A percentile compares a stretch with the other conserved stretches of the same genome.
Evolutionary conservation across 1,284 basidiomycete genomes (phyloP).

Genomic region (Ganoderma sinense): DNA sequence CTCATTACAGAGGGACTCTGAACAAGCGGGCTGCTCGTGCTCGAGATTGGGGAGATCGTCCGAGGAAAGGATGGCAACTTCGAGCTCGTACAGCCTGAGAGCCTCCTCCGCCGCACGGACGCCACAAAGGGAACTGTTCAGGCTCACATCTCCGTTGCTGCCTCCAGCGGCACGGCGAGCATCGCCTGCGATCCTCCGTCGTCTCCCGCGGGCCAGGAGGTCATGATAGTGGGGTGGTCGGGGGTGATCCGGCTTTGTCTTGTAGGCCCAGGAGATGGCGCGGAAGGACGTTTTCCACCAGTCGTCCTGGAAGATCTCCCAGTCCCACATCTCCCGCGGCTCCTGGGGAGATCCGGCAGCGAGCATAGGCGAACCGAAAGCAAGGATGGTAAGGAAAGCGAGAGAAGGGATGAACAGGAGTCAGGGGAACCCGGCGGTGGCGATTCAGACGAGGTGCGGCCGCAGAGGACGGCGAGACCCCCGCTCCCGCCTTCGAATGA

Average conservation of each 20-base stretch:
- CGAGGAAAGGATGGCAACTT: constrained; percentile 34
- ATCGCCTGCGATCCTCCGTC: constrained; percentile 21
- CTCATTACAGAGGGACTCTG: constrained; percentile 11
- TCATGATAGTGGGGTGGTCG: constrained; percentile 40
- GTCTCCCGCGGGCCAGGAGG: constrained; percentile 29
- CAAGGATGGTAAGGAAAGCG: neutral
- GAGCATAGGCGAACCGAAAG: constrained; percentile 12
- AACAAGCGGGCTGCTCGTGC: constrained; percentile 12
- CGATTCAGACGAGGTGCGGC: constrained; percentile 5
- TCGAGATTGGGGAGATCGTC: constrained; percentile 10
- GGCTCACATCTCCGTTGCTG: constrained; percentile 31
- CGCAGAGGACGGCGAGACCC: constrained; percentile 9
- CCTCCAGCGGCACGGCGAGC: constrained; percentile 13
- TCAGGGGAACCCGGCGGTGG: constrained; percentile 23
- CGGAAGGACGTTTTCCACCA: constrained; percentile 38
- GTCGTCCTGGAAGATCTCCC: constrained; percentile 32
- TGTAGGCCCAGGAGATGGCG: constrained; percentile 38
- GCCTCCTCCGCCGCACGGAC: constrained; percentile 37
- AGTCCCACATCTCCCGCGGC: constrained; percentile 29
- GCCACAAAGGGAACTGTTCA: constrained; percentile 36
- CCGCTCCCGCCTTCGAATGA: constrained; percentile 25
- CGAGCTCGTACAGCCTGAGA: constrained; percentile 38
- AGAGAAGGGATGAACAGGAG: constrained; percentile 14
- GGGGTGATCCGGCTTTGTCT: constrained; percentile 31
- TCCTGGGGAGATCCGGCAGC: constrained; percentile 15